Conservation (phyloP, 768 basidiomycete species). For the Rhizopogon vinicolor region DNA sequence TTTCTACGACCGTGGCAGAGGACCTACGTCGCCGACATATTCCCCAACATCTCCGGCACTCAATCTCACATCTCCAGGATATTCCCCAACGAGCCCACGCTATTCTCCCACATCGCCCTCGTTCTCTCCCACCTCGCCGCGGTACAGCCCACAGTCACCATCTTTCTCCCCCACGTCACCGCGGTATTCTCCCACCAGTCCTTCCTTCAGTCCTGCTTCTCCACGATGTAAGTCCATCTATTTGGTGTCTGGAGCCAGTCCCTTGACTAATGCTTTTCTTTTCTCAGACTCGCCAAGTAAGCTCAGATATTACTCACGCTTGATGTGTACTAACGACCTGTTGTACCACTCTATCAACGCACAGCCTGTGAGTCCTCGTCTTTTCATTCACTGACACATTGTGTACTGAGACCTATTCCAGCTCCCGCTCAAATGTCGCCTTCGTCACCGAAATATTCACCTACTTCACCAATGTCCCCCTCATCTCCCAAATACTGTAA, state of each 20-base stretch:
- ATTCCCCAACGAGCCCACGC: constrained; percentile 66
- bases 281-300: constrained; percentile 74
- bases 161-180: constrained; percentile 90
- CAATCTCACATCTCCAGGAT: constrained; percentile 75
- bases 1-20: constrained; percentile 64
- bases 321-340: constrained; percentile 18
- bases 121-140: constrained; percentile 82
- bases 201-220: constrained; percentile 92
- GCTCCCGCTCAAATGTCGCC: constrained; percentile 84
- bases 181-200: constrained; percentile 84
- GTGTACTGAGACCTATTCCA: constrained; percentile 21
- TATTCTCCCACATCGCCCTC: constrained; percentile 83
- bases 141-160: constrained; percentile 86
- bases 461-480: constrained; percentile 89
- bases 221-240: constrained; percentile 63
- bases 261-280: constrained; percentile 4
- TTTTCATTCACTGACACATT: neutral
- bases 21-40: constrained; percentile 76
- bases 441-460: constrained; percentile 89
- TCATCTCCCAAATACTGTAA: constrained; percentile 90
- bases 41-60: constrained; percentile 85
- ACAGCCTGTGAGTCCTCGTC: constrained; percentile 56
- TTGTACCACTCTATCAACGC: constrained; percentile 1
- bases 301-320: constrained; percentile 24
- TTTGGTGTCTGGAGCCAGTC: neutral